Percentiles rank a stretch among this genome's conserved stretches.
Evolutionary conservation across 129 eudicot genomes (phyloP).

Genomic region (Deinandra increscens): DNA sequence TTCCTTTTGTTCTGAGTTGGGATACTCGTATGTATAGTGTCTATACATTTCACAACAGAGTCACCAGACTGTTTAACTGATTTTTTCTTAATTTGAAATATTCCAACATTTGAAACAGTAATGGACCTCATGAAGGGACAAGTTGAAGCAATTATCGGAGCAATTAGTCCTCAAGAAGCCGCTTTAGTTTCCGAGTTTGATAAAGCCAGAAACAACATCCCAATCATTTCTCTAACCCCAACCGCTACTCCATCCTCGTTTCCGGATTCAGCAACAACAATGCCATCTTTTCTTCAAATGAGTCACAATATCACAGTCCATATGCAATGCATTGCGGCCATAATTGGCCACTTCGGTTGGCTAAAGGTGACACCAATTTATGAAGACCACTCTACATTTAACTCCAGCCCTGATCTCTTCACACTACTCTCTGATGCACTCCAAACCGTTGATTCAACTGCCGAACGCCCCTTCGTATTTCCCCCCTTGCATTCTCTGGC

Average conservation of each 20-base stretch:
- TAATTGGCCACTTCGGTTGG: slow-evolving; percentile 56
- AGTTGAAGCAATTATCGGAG: slow-evolving; percentile 44
- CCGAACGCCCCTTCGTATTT: slow-evolving; percentile 35
- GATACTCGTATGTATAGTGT: too few species aligned
- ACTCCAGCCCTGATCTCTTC: slow-evolving; percentile 36
- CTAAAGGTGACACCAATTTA: slow-evolving; percentile 45
- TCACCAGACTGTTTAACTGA: too few species aligned
- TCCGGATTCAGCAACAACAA: slow-evolving; percentile 3
- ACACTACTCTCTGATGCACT: slow-evolving; percentile 53
- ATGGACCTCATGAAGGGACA: slow-evolving; percentile 34
- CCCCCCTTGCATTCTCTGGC: slow-evolving; percentile 38
- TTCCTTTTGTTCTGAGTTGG: too few species aligned
- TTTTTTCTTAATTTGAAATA: too few species aligned
- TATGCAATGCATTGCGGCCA: slow-evolving; percentile 52
- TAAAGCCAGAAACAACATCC: slow-evolving; percentile 23
- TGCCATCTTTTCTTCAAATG: slow-evolving; percentile 40
- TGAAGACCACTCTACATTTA: slow-evolving; percentile 35
- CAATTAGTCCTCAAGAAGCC: slow-evolving; percentile 46
- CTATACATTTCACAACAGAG: too few species aligned
- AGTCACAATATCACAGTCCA: slow-evolving; percentile 36
- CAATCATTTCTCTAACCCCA: slow-evolving; percentile 46
- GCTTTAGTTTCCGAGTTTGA: slow-evolving; percentile 35
- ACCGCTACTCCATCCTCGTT: slow-evolving; percentile 33
- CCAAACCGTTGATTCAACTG: slow-evolving; percentile 26
- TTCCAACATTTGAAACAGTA: slow-evolving; percentile 34